Evolutionary conservation across 2,329 filamentous ascomycete species (phyloP).

Genomic region (Epichloe bromicola): DNA sequence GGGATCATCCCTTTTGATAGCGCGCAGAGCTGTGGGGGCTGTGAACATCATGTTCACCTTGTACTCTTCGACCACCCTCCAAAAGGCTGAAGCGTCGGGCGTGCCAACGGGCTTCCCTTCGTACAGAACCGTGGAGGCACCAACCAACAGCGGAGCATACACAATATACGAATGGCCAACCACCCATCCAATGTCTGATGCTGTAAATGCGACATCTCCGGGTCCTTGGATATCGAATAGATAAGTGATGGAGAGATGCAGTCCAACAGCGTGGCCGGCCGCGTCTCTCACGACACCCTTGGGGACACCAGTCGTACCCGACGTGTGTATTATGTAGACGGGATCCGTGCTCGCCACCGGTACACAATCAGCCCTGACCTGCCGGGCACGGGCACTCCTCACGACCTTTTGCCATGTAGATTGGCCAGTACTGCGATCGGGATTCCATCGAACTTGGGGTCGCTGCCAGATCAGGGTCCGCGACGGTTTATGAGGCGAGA

Average conservation of each 20-base stretch:
- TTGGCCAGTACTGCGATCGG: conserved; percentile 53
- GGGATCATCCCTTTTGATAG: conserved; percentile 77
- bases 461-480: conserved; percentile 76
- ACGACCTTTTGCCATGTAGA: conserved; percentile 69
- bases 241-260: conserved; percentile 71
- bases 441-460: conserved; percentile 61
- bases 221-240: conserved; percentile 73
- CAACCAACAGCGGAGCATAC: conserved; percentile 74
- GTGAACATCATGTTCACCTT: conserved; percentile 76
- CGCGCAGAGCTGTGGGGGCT: conserved; percentile 74
- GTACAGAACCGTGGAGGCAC: conserved; percentile 76
- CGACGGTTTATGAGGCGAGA: conserved; percentile 57
- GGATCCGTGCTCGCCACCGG: conserved; percentile 65
- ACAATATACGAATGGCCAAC: conserved; percentile 63
- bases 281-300: conserved; percentile 77
- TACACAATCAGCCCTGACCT: conserved; percentile 59
- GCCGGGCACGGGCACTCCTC: conserved; percentile 53
- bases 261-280: conserved; percentile 74
- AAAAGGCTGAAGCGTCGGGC: conserved; percentile 76
- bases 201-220: conserved; percentile 61
- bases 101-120: conserved; percentile 92
- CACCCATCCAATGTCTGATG: conserved; percentile 83
- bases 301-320: conserved; percentile 66
- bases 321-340: conserved; percentile 87
- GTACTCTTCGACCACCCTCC: conserved; percentile 76